Percentiles rank a stretch among this genome's conserved stretches.
phyloP scores from a whole-genome alignment of 306 rosid species.

The Mimosa bimucronata region DNA sequence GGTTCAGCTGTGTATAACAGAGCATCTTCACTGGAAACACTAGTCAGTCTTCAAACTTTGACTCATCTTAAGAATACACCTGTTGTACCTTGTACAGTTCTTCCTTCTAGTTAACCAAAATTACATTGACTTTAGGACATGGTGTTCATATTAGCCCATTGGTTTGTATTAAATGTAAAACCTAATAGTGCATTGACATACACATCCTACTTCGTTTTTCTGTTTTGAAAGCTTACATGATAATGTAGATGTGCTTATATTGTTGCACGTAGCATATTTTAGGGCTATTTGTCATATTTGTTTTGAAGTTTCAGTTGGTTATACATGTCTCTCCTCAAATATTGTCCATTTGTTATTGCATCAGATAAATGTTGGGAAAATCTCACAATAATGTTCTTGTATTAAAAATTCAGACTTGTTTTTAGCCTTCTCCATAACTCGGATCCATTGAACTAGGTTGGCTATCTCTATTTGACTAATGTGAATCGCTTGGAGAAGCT shows the following conservation, averaged over 20 bases:
- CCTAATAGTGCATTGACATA: background rate
- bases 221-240: background rate
- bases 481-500: constrained; percentile 78
- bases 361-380: constrained; percentile 32
- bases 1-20: constrained; percentile 85
- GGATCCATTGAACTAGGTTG: constrained; percentile 58
- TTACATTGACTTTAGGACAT: too few species aligned
- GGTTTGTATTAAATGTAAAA: background rate
- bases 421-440: constrained; percentile 40
- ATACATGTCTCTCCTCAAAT: constrained; percentile 25
- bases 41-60: constrained; percentile 55
- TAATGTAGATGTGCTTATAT: background rate
- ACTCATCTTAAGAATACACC: background rate
- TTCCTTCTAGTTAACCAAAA: constrained; percentile 17
- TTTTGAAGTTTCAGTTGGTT: constrained; percentile 19
- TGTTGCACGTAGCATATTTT: background rate
- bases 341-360: constrained; percentile 12
- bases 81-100: background rate
- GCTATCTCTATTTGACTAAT: constrained; percentile 80
- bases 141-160: too few species aligned
- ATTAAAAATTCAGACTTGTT: constrained; percentile 21
- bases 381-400: constrained; percentile 11
- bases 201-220: background rate
- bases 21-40: constrained; percentile 93
- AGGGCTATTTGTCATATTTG: constrained; percentile 7